Conservation (phyloP, 768 basidiomycete genomes). For the Pleurotus pulmonarius region DNA sequence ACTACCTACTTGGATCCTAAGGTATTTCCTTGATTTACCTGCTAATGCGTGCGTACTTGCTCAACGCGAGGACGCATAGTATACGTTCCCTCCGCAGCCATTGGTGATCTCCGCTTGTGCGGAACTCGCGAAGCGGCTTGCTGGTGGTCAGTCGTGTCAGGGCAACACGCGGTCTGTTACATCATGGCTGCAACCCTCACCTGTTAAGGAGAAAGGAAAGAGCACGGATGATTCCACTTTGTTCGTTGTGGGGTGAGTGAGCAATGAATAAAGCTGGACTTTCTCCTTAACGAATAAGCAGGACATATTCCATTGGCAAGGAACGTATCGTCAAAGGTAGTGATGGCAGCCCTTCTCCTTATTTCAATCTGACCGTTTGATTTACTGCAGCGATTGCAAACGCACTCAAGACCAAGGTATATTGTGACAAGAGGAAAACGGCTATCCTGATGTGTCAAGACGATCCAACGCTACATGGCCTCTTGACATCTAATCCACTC, state of each 20-base stretch:
- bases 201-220: constrained; percentile 8
- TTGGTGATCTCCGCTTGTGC: constrained; percentile 92
- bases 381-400: constrained; percentile 68
- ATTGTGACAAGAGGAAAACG: constrained; percentile 83
- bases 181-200: background rate
- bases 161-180: background rate
- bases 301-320: constrained; percentile 97
- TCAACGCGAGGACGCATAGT: constrained; percentile 36
- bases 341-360: constrained; percentile 4
- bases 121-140: constrained; percentile 63
- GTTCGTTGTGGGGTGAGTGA: constrained; percentile 68
- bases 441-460: constrained; percentile 80
- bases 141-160: constrained; percentile 31
- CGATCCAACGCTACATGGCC: constrained; percentile 74
- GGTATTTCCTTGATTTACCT: constrained; percentile 26
- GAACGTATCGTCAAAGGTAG: constrained; percentile 95
- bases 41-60: background rate
- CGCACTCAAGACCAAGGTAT: constrained; percentile 78
- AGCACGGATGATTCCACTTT: constrained; percentile 40
- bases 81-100: constrained; percentile 95
- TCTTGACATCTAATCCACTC: constrained; percentile 75
- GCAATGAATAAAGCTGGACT: background rate
- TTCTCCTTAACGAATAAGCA: constrained; percentile 20
- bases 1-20: constrained; percentile 94
- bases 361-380: constrained; percentile 1